A percentile compares a stretch with the other conserved stretches of the same genome.
phyloP scores from a whole-genome alignment of 192 early-diverging fungal species.

The Umbelopsis ramanniana region DNA sequence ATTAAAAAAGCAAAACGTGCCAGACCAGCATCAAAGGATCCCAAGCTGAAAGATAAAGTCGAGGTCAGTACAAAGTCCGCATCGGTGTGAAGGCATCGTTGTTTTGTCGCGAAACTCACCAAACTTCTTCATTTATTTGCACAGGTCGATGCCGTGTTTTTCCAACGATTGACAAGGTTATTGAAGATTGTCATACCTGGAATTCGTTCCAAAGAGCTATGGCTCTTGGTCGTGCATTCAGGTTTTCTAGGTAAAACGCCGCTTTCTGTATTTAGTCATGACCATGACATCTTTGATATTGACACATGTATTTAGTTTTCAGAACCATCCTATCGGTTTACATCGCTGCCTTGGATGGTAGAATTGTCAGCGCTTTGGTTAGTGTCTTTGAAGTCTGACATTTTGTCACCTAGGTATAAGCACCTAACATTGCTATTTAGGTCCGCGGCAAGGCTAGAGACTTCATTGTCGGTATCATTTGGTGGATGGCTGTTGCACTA shows the following conservation, averaged over 20 bases:
- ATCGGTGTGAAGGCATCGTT: background rate
- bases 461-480: conserved; percentile 83
- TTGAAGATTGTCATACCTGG: conserved; percentile 88
- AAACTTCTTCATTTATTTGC: background rate
- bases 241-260: conserved; percentile 68
- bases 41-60: conserved; percentile 36
- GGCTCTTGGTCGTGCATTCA: conserved; percentile 83
- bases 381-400: background rate
- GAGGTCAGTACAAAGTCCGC: conserved; percentile 29
- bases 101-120: background rate
- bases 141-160: conserved; percentile 59
- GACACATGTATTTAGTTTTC: conserved; percentile 54
- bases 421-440: conserved; percentile 18
- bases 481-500: conserved; percentile 93
- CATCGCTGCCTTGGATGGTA: conserved; percentile 85
- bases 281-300: background rate
- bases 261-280: background rate
- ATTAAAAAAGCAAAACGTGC: background rate
- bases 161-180: conserved; percentile 65
- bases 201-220: conserved; percentile 81
- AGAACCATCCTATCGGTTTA: conserved; percentile 90
- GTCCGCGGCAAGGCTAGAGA: conserved; percentile 74
- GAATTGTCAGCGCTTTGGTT: conserved; percentile 80
- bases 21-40: background rate
- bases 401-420: background rate